Evolutionary conservation across 129 eudicot species (phyloP), one percentile per base, ranked within the genome.

Genomic region (Flaveria linearis): DNA sequence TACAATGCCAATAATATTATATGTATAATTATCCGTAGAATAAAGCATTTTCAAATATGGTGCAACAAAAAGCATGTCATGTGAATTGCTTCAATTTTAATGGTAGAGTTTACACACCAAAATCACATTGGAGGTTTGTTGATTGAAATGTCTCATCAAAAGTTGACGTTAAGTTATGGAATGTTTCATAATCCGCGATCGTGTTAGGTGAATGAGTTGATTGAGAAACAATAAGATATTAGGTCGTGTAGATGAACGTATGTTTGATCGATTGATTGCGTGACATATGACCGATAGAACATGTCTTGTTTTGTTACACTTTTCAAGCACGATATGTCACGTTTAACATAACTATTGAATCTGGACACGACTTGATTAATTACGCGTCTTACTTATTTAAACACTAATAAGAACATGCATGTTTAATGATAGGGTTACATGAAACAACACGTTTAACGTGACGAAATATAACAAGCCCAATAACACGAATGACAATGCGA

Each of bases 11-110:
- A 33, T 33, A 33, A 33, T 33, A 33, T 2, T 33, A 33, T 33
- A 33, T 33, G 39, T 33, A 33, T 33, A 4, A 4, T 33, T 33
- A 33, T 33, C 39, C 39, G 39, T 33, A 33, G 39, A 33, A 0
- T 16, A 75, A 28, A 63, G 36, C n/a, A n/a, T 63, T 30, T 43
- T 28, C 51, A 49, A 73, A 62, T 62, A 26, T 74, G 70, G 78
- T 42, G 50, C 56, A 51, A 75, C 79, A 64, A 75, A 74, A 75
- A 63, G 72, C 79, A 75, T 46, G 72, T 64, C 79, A 75, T 75
- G 79, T 75, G 79, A 75, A n/a, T 28, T 18, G 42, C 30, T 28
- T 25, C 22, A 47, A 23, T 63, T 62, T 47, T 30, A 75, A 63
- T 75, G 56, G 57, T 42, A 74, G 20, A 11, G 64, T 61, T 74